Base-by-base conservation (phyloP, 2,329 filamentous ascomycete species). In the Colletotrichum horii region DNA sequence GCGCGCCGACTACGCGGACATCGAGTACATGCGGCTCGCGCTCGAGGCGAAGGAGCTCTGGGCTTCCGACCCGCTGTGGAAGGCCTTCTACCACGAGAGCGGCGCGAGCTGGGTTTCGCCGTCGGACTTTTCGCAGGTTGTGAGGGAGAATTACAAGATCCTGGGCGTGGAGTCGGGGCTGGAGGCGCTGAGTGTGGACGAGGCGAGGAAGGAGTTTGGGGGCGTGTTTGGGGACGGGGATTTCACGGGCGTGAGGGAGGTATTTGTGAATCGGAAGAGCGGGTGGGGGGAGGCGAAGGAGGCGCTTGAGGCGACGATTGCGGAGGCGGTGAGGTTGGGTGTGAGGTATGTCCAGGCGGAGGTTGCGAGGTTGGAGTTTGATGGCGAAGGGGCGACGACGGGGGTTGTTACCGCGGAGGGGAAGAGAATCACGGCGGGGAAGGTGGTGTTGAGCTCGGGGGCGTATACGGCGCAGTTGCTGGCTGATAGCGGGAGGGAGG, bases 251-350 rank as follows among this genome's bases (percentile, higher is more conserved):
- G 88, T 90, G 7, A 87, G 87, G 75, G 87, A 89, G 76, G 88
- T 91, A 8, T 83, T 90, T 22, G 82, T 91, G 24, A 91, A 91
- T 80, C 85, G 85, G 79, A 89, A 86, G 43, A 89, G 88, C 80
- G 90, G 90, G 0, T 91, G 90, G 89, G 89, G 85, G n/a, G 88
- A 88, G 55, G 90, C 89, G 16, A 89, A 88, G 26, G 88, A 90
- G 76, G 85, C 88, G 58, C 80, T 91, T 65, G 80, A 83, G 71
- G 86, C 86, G 9, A 86, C 89, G 3, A 90, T 87, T 6, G 85
- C 85, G 71, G 84, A 83, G 78, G 87, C 85, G 16, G 77, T 90
- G 3, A 83, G 85, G 71, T 79, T 89, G 28, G 89, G 90, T 1
- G 90, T 91, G 48, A 85, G 86, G 79, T 91, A 90, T 70, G 83